Evolutionary conservation across 2,329 filamentous ascomycete species (phyloP).

Genomic region (Aspergillus eucalypticola): DNA sequence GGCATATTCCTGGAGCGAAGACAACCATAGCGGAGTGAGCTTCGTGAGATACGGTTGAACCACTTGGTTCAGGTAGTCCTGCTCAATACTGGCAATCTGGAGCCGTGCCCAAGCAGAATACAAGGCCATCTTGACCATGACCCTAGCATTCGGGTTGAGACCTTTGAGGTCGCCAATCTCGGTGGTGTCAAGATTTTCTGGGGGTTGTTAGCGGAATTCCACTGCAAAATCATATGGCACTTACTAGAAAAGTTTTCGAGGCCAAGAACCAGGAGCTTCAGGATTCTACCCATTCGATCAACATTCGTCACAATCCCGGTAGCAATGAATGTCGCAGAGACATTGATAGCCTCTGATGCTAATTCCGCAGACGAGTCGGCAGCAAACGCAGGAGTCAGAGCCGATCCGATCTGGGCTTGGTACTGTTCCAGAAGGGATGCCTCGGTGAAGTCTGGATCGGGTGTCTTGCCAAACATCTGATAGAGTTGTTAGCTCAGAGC

Average conservation of each 20-base stretch:
- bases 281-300: slow-evolving; percentile 96
- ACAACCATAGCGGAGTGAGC: slow-evolving; percentile 89
- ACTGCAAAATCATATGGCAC: slow-evolving; percentile 16
- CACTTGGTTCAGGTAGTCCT: slow-evolving; percentile 84
- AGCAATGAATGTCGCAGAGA: slow-evolving; percentile 96
- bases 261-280: slow-evolving; percentile 87
- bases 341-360: slow-evolving; percentile 92
- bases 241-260: slow-evolving; percentile 84
- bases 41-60: slow-evolving; percentile 86
- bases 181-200: slow-evolving; percentile 71
- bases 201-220: slow-evolving; percentile 10
- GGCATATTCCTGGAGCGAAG: slow-evolving; percentile 90
- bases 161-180: slow-evolving; percentile 91
- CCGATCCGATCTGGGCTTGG: slow-evolving; percentile 96
- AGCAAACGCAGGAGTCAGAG: slow-evolving; percentile 92
- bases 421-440: slow-evolving; percentile 96
- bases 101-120: slow-evolving; percentile 97
- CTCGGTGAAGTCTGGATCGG: slow-evolving; percentile 97
- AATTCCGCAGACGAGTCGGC: slow-evolving; percentile 94
- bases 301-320: slow-evolving; percentile 97
- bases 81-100: slow-evolving; percentile 90
- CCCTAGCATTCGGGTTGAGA: slow-evolving; percentile 90
- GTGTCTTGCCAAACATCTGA: slow-evolving; percentile 86
- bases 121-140: slow-evolving; percentile 98
- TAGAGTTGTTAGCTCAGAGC: slow-evolving; percentile 2